These are phyloP conservation scores for Gossypium stocksii DNA, from an alignment of 345 rosid genomes.

Conservation along the genomic window DNA sequence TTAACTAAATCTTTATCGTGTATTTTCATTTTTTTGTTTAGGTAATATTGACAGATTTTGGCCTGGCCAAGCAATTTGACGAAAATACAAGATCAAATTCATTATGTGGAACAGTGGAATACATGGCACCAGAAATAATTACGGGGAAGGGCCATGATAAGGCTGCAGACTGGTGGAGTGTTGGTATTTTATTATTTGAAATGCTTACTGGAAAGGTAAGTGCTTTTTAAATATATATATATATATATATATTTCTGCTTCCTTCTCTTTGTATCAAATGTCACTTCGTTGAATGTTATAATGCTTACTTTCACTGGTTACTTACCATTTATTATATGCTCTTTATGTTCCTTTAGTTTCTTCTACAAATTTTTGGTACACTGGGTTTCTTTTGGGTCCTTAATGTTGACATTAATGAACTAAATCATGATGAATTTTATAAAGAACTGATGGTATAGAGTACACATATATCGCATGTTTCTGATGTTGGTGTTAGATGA, in stretches of 20 bases:
- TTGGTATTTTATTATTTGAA: conserved; percentile 79
- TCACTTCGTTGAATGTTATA: not conserved
- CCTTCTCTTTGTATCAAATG: not conserved
- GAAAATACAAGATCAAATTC: conserved; percentile 88
- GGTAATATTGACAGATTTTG: conserved; percentile 89
- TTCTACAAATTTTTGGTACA: not conserved
- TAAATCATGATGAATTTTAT: not conserved
- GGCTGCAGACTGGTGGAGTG: conserved; percentile 99
- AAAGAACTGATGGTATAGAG: not conserved
- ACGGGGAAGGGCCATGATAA: conserved; percentile 90
- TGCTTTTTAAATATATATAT: not conserved
- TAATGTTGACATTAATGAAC: too few species aligned
- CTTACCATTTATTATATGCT: not conserved
- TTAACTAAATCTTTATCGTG: not conserved
- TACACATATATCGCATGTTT: not conserved
- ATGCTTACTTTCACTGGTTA: not conserved
- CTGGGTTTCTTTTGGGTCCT: not conserved
- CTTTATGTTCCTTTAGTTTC: not conserved
- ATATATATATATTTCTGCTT: not conserved
- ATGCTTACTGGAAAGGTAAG: conserved; percentile 89
- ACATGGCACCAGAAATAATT: conserved; percentile 93
- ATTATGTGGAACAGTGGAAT: conserved; percentile 87
- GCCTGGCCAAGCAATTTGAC: conserved; percentile 80
- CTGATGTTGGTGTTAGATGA: not conserved
- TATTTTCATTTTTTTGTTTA: conserved; percentile 14